Evolutionary conservation across 805 yeast species (phyloP).

Genomic region (Blastobotrys mokoenaii): DNA sequence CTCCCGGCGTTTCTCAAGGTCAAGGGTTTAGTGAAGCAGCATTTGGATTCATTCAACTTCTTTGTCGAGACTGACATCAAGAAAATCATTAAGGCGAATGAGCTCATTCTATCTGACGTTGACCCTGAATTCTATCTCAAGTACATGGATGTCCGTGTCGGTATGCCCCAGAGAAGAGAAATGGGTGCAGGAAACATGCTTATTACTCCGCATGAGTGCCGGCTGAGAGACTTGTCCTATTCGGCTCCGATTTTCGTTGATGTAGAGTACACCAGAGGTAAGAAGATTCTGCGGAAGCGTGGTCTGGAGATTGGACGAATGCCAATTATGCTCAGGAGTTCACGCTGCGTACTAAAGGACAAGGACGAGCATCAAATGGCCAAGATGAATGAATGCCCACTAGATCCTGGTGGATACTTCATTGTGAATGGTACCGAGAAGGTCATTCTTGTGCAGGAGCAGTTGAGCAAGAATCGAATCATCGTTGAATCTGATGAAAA

Average conservation of each 20-base stretch:
- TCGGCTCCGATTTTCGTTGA: slow-evolving; percentile 95
- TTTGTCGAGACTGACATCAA: slow-evolving; percentile 90
- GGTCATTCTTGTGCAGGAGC: slow-evolving; percentile 94
- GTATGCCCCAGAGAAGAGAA: slow-evolving; percentile 38
- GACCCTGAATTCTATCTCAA: slow-evolving; percentile 95
- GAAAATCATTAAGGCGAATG: slow-evolving; percentile 88
- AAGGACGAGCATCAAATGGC: slow-evolving; percentile 83
- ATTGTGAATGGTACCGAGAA: slow-evolving; percentile 97
- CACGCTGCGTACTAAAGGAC: slow-evolving; percentile 80
- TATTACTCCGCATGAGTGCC: slow-evolving; percentile 80
- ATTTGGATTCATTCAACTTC: slow-evolving; percentile 94
- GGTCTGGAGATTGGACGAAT: slow-evolving; percentile 93
- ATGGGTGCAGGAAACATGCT: slow-evolving; percentile 23
- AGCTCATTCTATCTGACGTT: slow-evolving; percentile 81
- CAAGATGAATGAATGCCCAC: slow-evolving; percentile 79
- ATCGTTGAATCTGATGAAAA: slow-evolving; percentile 96
- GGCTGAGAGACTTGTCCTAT: slow-evolving; percentile 87
- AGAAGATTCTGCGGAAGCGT: slow-evolving; percentile 80
- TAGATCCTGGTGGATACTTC: slow-evolving; percentile 98
- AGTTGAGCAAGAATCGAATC: slow-evolving; percentile 91
- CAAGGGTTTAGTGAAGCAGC: slow-evolving; percentile 94
- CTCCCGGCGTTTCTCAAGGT: slow-evolving; percentile 93
- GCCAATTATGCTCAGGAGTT: slow-evolving; percentile 97
- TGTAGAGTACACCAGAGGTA: slow-evolving; percentile 93
- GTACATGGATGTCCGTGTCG: slow-evolving; percentile 88